phyloP scores from a whole-genome alignment of 805 yeast genomes.

The Ascoidea tarda region DNA sequence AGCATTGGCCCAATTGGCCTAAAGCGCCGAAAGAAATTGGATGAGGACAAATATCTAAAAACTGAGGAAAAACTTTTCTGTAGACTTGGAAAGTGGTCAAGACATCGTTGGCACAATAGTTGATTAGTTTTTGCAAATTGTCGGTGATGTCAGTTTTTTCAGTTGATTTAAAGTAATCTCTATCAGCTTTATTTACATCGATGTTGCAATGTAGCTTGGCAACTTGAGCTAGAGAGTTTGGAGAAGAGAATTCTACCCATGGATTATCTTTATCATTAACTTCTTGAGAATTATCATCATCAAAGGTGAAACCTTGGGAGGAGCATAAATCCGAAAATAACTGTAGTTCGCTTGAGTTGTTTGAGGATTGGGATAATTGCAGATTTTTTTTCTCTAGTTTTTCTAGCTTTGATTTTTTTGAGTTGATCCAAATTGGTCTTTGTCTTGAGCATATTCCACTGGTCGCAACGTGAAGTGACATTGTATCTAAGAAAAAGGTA shows the following conservation, averaged over 20 bases:
- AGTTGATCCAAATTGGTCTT: slow-evolving; percentile 61
- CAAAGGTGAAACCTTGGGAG: neutral
- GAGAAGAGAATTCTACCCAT: slow-evolving; percentile 67
- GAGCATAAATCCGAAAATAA: neutral
- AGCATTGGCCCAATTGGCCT: slow-evolving; percentile 53
- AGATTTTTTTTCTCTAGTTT: slow-evolving; percentile 5
- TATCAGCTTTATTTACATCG: slow-evolving; percentile 44
- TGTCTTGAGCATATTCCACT: slow-evolving; percentile 92
- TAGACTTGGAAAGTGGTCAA: slow-evolving; percentile 59
- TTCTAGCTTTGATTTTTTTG: slow-evolving; percentile 21
- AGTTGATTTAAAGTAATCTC: slow-evolving; percentile 48
- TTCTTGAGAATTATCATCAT: slow-evolving; percentile 16
- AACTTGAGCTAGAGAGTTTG: slow-evolving; percentile 70
- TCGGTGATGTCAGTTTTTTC: slow-evolving; percentile 39
- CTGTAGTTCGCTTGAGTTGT: slow-evolving; percentile 8
- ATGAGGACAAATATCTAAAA: slow-evolving; percentile 63
- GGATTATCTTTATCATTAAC: slow-evolving; percentile 46
- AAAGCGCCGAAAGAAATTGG: slow-evolving; percentile 90
- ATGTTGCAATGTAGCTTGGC: slow-evolving; percentile 67
- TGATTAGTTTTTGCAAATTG: slow-evolving; percentile 46
- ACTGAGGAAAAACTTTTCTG: slow-evolving; percentile 54
- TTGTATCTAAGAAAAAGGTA: slow-evolving; percentile 77
- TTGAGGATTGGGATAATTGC: slow-evolving; percentile 13
- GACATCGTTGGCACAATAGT: slow-evolving; percentile 82
- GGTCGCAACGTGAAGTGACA: slow-evolving; percentile 83